Percentiles rank a stretch among this genome's conserved stretches.
These are phyloP conservation scores for Tolypocladium nubicola DNA, from an alignment of 2,329 filamentous ascomycete genomes.

Conservation along the genomic window DNA sequence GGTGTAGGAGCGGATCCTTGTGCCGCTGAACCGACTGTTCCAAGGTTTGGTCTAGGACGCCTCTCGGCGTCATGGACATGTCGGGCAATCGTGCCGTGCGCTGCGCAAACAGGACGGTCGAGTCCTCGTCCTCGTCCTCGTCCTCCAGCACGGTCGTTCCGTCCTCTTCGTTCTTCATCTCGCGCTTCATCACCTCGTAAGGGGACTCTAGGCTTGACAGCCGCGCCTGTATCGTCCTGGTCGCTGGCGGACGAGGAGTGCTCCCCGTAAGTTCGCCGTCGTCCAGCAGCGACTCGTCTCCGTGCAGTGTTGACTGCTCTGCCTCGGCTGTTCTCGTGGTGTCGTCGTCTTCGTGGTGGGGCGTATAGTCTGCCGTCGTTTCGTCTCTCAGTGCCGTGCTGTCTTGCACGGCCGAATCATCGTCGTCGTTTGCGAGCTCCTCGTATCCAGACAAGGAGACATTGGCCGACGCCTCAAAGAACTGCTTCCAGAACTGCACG, in stretches of 20 bases:
- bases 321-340: slow-evolving; percentile 19
- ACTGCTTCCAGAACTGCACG: slow-evolving; percentile 93
- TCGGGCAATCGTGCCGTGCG: slow-evolving; percentile 46
- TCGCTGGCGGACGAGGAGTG: slow-evolving; percentile 51
- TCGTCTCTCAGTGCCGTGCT: slow-evolving; percentile 47
- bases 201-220: slow-evolving; percentile 63
- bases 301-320: slow-evolving; percentile 24
- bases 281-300: slow-evolving; percentile 58
- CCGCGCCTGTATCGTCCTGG: slow-evolving; percentile 36
- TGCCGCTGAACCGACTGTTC: slow-evolving; percentile 24
- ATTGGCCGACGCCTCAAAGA: slow-evolving; percentile 97
- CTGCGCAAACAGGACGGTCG: slow-evolving; percentile 39
- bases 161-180: slow-evolving; percentile 43
- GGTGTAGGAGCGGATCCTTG: slow-evolving; percentile 76
- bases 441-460: slow-evolving; percentile 94
- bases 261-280: slow-evolving; percentile 54
- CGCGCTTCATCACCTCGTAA: slow-evolving; percentile 62
- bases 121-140: slow-evolving; percentile 30
- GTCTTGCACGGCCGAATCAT: slow-evolving; percentile 37
- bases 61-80: slow-evolving; percentile 51
- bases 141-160: slow-evolving; percentile 26
- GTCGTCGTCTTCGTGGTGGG: slow-evolving; percentile 26
- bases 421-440: slow-evolving; percentile 63
- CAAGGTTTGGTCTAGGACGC: slow-evolving; percentile 20
- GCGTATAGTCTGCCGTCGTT: slow-evolving; percentile 37